Evolutionary conservation across 2,329 filamentous ascomycete species (phyloP), one percentile per base, ranked within the genome.

Genomic region (Nannizzia gypsea): DNA sequence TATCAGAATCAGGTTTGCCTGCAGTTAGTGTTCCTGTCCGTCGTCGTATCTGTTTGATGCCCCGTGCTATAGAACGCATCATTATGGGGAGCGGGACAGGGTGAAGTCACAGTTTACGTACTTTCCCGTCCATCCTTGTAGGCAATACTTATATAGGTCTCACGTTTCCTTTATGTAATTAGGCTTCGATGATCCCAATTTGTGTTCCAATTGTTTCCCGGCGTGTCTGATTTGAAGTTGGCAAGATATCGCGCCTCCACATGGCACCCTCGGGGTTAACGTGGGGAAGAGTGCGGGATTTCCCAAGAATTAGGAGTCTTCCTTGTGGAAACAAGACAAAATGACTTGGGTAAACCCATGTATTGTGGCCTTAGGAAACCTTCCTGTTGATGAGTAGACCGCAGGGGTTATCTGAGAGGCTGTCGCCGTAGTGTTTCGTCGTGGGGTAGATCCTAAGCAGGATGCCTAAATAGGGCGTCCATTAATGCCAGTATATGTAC

Each of bases 131-230:
- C 17, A 50, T 26, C 44, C 44, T 50, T 20, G 44, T 50, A 2
- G 8, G 8, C 44, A 50, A 3, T 20, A 34, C 9, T 36, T 36
- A 50, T 50, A 50, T 50, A 24, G 22, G 17, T 8, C 17, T 26
- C 44, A 50, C 44, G 44, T 50, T 50, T 50, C 8, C 20, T 50
- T 50, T 50, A 50, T 50, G 44, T 50, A 50, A 50, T 13, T 50
- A 26, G 44, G n/a, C 44, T 50, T 50, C 9, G n/a, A n/a, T 42
- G 31, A 13, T 13, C 31, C 3, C 31, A 42, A 42, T n/a, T 42
- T 42, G 38, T 15, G n/a, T 8, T 42, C 15, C 38, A 42, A 17
- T n/a, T 42, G 38, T 15, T 15, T 36, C 9, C 38, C 38, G 3
- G n/a, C n/a, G 6, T 42, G 2, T 42, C 15, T 42, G n/a, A n/a